These are phyloP conservation scores for Mycena floridula DNA, from an alignment of 768 basidiomycete genomes.

Conservation along the genomic window DNA sequence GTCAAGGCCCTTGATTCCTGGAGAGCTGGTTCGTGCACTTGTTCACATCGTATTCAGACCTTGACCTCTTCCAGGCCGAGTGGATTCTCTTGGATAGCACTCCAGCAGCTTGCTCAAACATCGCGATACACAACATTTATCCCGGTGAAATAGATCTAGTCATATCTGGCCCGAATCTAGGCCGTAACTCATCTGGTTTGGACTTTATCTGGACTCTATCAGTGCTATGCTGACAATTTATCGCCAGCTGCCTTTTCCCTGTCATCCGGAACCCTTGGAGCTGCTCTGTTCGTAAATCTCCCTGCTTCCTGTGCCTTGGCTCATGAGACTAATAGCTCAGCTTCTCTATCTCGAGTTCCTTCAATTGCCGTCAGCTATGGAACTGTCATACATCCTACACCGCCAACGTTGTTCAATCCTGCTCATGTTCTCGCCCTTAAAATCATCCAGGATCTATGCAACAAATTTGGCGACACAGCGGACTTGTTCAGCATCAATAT, in stretches of 20 bases:
- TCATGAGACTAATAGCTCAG: constrained; percentile 84
- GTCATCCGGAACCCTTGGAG: constrained; percentile 90
- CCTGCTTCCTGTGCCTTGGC: constrained; percentile 18
- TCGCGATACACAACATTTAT: constrained; percentile 86
- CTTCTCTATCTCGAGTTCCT: constrained; percentile 61
- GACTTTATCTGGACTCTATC: constrained; percentile 4
- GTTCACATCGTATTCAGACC: not conserved
- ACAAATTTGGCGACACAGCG: constrained; percentile 81
- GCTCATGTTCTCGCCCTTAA: constrained; percentile 63
- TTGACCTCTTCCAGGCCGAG: constrained; percentile 42
- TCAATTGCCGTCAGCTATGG: constrained; percentile 90
- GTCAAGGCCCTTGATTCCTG: constrained; percentile 64
- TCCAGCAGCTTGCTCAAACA: constrained; percentile 88
- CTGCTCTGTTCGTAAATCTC: constrained; percentile 49
- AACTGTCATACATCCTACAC: constrained; percentile 65
- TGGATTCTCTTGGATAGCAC: constrained; percentile 92
- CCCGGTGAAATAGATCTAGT: constrained; percentile 86
- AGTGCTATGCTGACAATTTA: constrained; percentile 1
- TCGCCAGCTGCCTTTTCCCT: constrained; percentile 73
- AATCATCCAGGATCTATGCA: constrained; percentile 72
- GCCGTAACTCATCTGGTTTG: constrained; percentile 77
- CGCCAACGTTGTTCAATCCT: constrained; percentile 51
- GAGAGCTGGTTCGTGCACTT: constrained; percentile 48
- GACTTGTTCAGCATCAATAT: constrained; percentile 88
- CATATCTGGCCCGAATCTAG: constrained; percentile 81